Evolutionary conservation across 352 stramenopile genomes (phyloP).

Genomic region (Phytophthora meadii): DNA sequence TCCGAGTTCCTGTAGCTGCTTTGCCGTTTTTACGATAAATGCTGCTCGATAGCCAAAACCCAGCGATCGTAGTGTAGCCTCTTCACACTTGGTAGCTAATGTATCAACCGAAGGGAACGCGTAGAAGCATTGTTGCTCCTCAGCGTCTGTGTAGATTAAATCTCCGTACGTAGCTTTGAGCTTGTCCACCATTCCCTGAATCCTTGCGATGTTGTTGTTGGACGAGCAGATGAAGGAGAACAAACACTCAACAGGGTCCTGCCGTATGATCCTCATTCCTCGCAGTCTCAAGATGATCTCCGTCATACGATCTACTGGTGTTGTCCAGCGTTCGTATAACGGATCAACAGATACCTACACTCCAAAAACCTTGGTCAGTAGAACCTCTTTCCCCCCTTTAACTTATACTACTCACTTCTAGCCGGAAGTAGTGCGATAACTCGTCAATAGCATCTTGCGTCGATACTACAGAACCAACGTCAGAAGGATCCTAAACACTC

Average conservation of each 20-base stretch:
- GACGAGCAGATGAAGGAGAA: slow-evolving; percentile 98
- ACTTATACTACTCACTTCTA: slow-evolving; percentile 53
- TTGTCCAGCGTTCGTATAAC: slow-evolving; percentile 89
- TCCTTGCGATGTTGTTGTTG: slow-evolving; percentile 99
- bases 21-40: slow-evolving; percentile 87
- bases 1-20: slow-evolving; percentile 70
- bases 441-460: slow-evolving; percentile 50
- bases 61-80: slow-evolving; percentile 83
- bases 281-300: slow-evolving; percentile 80
- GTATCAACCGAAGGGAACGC: slow-evolving; percentile 91
- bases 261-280: slow-evolving; percentile 91
- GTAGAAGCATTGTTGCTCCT: slow-evolving; percentile 56
- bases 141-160: slow-evolving; percentile 43
- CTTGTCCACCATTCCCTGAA: slow-evolving; percentile 93
- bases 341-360: slow-evolving; percentile 28
- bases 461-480: slow-evolving; percentile 35
- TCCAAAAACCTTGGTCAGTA: slow-evolving; percentile 12
- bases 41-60: slow-evolving; percentile 92
- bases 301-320: slow-evolving; percentile 59
- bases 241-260: slow-evolving; percentile 97
- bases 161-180: slow-evolving; percentile 91
- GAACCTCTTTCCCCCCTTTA: not conserved
- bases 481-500: not conserved
- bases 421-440: slow-evolving; percentile 91
- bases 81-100: slow-evolving; percentile 72